A percentile compares a stretch with the other conserved stretches of the same genome.
These are phyloP conservation scores for Plasmodium inui DNA, from an alignment of 169 alveolate species.

Conservation along the genomic window DNA sequence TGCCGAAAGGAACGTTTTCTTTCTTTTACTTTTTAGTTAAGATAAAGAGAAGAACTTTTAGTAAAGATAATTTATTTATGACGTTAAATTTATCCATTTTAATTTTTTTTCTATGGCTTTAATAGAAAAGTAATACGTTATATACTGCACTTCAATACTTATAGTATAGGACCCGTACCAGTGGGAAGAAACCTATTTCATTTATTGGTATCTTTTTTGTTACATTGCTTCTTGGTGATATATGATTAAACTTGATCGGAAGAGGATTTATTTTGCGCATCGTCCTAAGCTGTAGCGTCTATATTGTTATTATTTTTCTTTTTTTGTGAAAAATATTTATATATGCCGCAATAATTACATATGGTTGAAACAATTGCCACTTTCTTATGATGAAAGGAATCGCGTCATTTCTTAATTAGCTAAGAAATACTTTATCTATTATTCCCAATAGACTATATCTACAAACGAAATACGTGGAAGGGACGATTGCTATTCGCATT, in stretches of 20 bases:
- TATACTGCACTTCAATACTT: not conserved
- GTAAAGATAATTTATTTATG: not conserved
- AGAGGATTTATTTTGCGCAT: not conserved
- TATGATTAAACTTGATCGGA: not conserved
- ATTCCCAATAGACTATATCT: not conserved
- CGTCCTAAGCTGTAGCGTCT: not conserved
- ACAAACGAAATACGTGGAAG: not conserved
- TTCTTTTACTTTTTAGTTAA: not conserved
- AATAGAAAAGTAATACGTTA: not conserved
- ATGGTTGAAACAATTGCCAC: not conserved
- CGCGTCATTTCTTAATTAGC: not conserved
- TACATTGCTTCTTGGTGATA: not conserved
- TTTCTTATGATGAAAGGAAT: not conserved
- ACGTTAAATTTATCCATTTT: not conserved
- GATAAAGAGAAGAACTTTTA: not conserved
- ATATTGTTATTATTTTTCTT: not conserved
- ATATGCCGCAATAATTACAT: not conserved
- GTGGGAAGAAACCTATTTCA: not conserved
- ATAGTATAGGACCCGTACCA: not conserved
- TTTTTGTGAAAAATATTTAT: not conserved
- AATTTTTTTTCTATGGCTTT: not conserved
- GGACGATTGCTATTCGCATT: not conserved
- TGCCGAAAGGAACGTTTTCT: not conserved
- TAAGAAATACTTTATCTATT: not conserved
- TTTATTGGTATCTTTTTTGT: not conserved